Conservation (phyloP, 179 eudicot species). For the Nepenthes alata region DNA sequence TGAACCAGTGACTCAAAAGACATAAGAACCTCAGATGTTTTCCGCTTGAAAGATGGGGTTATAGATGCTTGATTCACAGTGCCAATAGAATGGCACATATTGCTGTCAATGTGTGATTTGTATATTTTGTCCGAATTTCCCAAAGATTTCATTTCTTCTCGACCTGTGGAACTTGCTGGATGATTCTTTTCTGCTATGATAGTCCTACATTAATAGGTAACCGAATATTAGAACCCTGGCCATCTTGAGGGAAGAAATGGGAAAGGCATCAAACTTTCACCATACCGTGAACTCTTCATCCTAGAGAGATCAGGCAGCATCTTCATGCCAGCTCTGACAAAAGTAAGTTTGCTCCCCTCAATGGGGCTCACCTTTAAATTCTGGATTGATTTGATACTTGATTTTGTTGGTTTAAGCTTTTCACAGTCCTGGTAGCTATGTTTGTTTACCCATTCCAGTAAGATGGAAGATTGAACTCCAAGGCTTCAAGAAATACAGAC, state of each 20-base stretch:
- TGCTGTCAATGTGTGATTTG: slow-evolving; percentile 14
- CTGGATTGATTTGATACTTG: slow-evolving; percentile 18
- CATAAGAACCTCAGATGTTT: slow-evolving; percentile 40
- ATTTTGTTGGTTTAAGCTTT: slow-evolving; percentile 19
- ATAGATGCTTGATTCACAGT: slow-evolving; percentile 27
- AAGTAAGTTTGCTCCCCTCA: slow-evolving; percentile 20
- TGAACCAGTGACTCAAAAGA: neutral
- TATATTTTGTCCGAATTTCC: slow-evolving; percentile 14
- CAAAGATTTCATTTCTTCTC: slow-evolving; percentile 19
- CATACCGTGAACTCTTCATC: slow-evolving; percentile 41
- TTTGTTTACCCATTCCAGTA: slow-evolving; percentile 18
- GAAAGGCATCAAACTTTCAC: slow-evolving; percentile 4
- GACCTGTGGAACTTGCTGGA: slow-evolving; percentile 13
- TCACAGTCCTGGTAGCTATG: slow-evolving; percentile 17
- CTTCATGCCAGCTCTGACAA: slow-evolving; percentile 25
- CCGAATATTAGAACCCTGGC: neutral
- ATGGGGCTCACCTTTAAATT: slow-evolving; percentile 15
- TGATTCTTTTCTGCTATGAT: slow-evolving; percentile 13
- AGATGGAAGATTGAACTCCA: slow-evolving; percentile 13
- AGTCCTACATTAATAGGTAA: slow-evolving; percentile 17
- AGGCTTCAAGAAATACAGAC: neutral
- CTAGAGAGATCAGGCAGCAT: slow-evolving; percentile 27
- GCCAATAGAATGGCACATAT: slow-evolving; percentile 14
- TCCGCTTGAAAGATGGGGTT: slow-evolving; percentile 54
- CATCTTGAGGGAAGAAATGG: slow-evolving; percentile 2